A percentile compares a stretch with the other conserved stretches of the same genome.
These are phyloP conservation scores for Rhodotorula diobovata DNA, from an alignment of 768 basidiomycete species.

Conservation along the genomic window DNA sequence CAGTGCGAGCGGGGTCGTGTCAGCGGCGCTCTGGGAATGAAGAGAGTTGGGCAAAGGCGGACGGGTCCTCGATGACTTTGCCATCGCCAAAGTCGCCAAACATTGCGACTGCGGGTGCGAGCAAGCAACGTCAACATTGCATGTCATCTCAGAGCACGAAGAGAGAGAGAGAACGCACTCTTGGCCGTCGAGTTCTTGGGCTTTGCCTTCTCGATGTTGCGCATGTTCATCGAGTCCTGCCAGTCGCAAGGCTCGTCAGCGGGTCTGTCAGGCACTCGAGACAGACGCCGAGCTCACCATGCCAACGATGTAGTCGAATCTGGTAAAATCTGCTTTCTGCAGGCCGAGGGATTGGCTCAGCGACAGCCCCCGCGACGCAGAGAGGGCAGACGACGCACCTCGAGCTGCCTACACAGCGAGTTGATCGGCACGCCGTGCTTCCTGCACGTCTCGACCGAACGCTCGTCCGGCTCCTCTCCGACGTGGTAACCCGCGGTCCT, in stretches of 20 bases:
- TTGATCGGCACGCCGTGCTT: conserved; percentile 22
- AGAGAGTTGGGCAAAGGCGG: conserved; percentile 45
- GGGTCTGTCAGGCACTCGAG: too few relatives aligned
- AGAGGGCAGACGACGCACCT: conserved; percentile 53
- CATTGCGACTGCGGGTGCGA: conserved; percentile 54
- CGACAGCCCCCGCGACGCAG: rapidly evolving
- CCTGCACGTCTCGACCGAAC: conserved; percentile 61
- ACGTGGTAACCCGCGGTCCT: conserved; percentile 72
- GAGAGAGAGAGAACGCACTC: conserved; percentile 1
- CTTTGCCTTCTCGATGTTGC: conserved; percentile 56
- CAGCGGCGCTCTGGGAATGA: conserved; percentile 58
- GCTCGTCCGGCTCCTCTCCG: conserved; percentile 65
- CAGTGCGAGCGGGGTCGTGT: neutral
- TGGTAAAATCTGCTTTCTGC: conserved; percentile 60
- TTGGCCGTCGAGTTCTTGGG: conserved; percentile 56
- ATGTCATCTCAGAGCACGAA: neutral
- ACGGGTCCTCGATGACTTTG: conserved; percentile 74
- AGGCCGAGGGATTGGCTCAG: neutral
- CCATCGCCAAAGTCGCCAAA: conserved; percentile 74
- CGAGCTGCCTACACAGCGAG: conserved; percentile 48
- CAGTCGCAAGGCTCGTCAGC: too few relatives aligned
- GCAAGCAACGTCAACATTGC: neutral
- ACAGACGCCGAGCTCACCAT: conserved; percentile 56
- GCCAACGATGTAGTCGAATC: conserved; percentile 79
- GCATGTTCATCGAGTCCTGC: conserved; percentile 54